These are phyloP conservation scores for Daldinia sp. DNA, from an alignment of 2,329 filamentous ascomycete species.

Conservation along the genomic window DNA sequence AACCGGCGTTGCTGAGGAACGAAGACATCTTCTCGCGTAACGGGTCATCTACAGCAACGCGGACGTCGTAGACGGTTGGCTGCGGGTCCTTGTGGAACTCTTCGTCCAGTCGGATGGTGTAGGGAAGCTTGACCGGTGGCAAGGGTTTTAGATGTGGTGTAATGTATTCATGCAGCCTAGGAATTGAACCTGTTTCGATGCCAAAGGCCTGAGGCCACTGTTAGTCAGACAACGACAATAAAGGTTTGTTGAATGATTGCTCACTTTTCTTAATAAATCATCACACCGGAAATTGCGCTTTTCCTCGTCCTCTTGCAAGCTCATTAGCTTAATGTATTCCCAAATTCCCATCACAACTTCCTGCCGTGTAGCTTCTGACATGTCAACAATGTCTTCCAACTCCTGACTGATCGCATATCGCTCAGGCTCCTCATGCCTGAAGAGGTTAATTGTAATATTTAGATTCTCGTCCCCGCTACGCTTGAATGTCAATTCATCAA, in stretches of 20 bases:
- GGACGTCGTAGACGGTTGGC: constrained; percentile 89
- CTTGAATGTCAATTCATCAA: constrained; percentile 92
- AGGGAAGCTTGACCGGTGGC: constrained; percentile 82
- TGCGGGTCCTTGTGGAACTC: constrained; percentile 77
- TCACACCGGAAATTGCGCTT: constrained; percentile 93
- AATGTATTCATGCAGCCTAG: constrained; percentile 82
- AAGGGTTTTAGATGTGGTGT: constrained; percentile 80
- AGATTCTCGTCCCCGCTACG: constrained; percentile 90
- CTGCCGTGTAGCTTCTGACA: constrained; percentile 83
- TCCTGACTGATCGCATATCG: constrained; percentile 81
- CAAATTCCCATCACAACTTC: constrained; percentile 91
- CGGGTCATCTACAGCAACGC: constrained; percentile 84
- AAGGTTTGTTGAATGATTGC: constrained; percentile 41
- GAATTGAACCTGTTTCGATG: constrained; percentile 83
- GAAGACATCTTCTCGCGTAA: constrained; percentile 72
- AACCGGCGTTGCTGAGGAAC: constrained; percentile 73
- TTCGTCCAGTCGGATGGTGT: constrained; percentile 93
- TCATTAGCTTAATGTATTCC: constrained; percentile 90
- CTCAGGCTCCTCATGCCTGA: constrained; percentile 85
- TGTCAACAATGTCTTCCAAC: constrained; percentile 85
- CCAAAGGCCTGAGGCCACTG: constrained; percentile 65
- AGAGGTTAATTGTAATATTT: constrained; percentile 88
- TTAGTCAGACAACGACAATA: neutral
- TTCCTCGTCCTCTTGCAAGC: constrained; percentile 92
- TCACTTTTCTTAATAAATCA: constrained; percentile 77